A percentile compares a stretch with the other conserved stretches of the same genome.
These are phyloP conservation scores for Tremella fuciformis DNA, from an alignment of 768 basidiomycete genomes.

Conservation along the genomic window DNA sequence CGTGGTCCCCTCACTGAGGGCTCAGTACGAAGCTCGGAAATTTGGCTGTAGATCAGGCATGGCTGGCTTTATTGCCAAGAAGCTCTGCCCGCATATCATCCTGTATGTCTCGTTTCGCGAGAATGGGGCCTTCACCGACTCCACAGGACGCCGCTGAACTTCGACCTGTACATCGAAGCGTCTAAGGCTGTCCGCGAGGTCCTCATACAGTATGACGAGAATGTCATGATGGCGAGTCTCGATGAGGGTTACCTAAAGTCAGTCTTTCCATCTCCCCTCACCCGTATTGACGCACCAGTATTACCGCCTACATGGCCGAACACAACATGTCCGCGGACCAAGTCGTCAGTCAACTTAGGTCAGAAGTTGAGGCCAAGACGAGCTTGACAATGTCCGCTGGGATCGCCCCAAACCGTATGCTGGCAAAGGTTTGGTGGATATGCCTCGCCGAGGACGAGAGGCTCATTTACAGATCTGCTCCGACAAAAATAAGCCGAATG, in stretches of 20 bases:
- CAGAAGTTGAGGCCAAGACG: slow-evolving; percentile 70
- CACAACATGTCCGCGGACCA: slow-evolving; percentile 65
- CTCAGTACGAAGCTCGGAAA: slow-evolving; percentile 85
- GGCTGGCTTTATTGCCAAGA: slow-evolving; percentile 94
- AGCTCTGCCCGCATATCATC: slow-evolving; percentile 84
- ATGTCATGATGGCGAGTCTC: slow-evolving; percentile 61
- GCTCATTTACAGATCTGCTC: slow-evolving; percentile 71
- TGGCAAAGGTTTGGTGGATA: slow-evolving; percentile 69
- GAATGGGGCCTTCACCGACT: not conserved
- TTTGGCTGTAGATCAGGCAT: slow-evolving; percentile 90
- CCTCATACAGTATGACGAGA: slow-evolving; percentile 53
- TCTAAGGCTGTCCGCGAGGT: slow-evolving; percentile 64
- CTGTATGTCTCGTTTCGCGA: slow-evolving; percentile 50
- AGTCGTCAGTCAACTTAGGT: slow-evolving; percentile 75
- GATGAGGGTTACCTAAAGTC: slow-evolving; percentile 93
- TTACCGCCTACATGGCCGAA: slow-evolving; percentile 76
- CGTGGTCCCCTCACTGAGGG: slow-evolving; percentile 11
- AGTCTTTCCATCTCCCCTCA: slow-evolving; percentile 37
- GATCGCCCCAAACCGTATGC: slow-evolving; percentile 93
- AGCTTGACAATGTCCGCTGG: slow-evolving; percentile 89
- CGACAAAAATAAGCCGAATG: slow-evolving; percentile 95
- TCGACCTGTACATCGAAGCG: slow-evolving; percentile 45
- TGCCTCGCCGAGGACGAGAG: not conserved
- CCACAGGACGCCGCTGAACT: slow-evolving; percentile 35
- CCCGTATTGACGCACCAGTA: slow-evolving; percentile 55